Evolutionary conservation across 2,329 filamentous ascomycete genomes (phyloP).

Genomic region (Fusarium sp.): DNA sequence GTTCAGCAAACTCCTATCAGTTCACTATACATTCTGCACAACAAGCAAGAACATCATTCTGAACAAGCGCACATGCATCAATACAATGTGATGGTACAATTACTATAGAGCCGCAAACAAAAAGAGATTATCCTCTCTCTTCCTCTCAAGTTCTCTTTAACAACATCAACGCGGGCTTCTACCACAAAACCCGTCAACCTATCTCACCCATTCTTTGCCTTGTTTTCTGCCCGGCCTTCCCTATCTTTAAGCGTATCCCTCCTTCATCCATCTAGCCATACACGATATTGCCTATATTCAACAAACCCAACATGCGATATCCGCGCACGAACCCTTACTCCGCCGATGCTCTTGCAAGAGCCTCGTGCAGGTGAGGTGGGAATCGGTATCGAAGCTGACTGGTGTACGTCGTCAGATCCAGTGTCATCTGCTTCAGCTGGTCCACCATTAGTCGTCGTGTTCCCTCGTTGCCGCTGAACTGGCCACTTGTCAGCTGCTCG

Average conservation of each 20-base stretch:
- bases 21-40: not conserved
- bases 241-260: not conserved
- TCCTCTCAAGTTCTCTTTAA: conserved; percentile 9
- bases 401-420: conserved; percentile 94
- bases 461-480: conserved; percentile 81
- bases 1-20: not conserved
- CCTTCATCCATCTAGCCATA: conserved; percentile 21
- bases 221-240: conserved; percentile 15
- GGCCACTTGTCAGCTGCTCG: conserved; percentile 76
- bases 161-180: conserved; percentile 1
- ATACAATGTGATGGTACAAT: conserved; percentile 34
- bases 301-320: conserved; percentile 17
- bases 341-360: conserved; percentile 84
- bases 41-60: not conserved
- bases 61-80: conserved; percentile 9
- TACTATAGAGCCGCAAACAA: conserved; percentile 25
- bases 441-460: conserved; percentile 76
- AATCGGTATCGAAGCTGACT: conserved; percentile 93
- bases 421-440: conserved; percentile 82
- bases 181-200: conserved; percentile 12
- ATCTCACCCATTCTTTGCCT: conserved; percentile 15
- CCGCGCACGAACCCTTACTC: conserved; percentile 58
- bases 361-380: conserved; percentile 89
- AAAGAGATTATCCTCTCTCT: conserved; percentile 12
- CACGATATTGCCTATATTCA: conserved; percentile 27